A percentile compares a stretch with the other conserved stretches of the same genome.
These are phyloP conservation scores for Rhododendron williamsianum DNA, from an alignment of 148 eudicot species.

Conservation along the genomic window DNA sequence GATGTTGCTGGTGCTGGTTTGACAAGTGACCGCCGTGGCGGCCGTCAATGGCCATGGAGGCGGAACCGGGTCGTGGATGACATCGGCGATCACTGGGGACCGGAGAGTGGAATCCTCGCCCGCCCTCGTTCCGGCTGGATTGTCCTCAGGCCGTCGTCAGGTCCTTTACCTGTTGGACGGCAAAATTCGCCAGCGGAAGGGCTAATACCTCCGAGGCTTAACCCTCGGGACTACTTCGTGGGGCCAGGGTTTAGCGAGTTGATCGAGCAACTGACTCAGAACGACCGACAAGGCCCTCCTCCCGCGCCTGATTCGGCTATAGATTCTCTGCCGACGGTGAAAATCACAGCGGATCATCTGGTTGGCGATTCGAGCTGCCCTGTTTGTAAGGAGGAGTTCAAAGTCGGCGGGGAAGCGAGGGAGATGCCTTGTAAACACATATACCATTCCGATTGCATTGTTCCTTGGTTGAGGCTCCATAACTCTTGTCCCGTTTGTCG, in stretches of 20 bases:
- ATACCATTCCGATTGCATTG: slow-evolving; percentile 74
- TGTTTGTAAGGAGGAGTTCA: slow-evolving; percentile 73
- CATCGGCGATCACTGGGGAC: slow-evolving; percentile 35
- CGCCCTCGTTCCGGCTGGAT: slow-evolving; percentile 41
- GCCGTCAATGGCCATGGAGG: slow-evolving; percentile 23
- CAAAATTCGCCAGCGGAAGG: slow-evolving; percentile 6
- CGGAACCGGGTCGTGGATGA: slow-evolving; percentile 14
- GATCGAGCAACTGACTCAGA: slow-evolving; percentile 61
- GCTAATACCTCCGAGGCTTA: slow-evolving; percentile 27
- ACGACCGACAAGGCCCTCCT: slow-evolving; percentile 68
- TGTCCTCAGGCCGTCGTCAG: slow-evolving; percentile 27
- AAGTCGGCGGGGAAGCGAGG: slow-evolving; percentile 60
- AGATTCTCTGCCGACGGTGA: slow-evolving; percentile 42
- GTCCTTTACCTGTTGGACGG: neutral
- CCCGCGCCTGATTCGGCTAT: slow-evolving; percentile 67
- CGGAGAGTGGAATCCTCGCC: slow-evolving; percentile 28
- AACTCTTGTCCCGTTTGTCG: slow-evolving; percentile 93
- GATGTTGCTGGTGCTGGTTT: neutral
- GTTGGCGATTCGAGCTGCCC: slow-evolving; percentile 52
- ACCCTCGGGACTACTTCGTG: slow-evolving; percentile 46
- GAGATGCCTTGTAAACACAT: slow-evolving; percentile 76
- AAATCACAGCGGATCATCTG: slow-evolving; percentile 42
- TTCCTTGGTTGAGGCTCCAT: slow-evolving; percentile 88
- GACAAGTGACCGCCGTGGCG: neutral
- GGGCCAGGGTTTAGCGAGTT: slow-evolving; percentile 59